Conservation (phyloP, 192 early-diverging fungal genomes). For the Gonapodya prolifera region DNA sequence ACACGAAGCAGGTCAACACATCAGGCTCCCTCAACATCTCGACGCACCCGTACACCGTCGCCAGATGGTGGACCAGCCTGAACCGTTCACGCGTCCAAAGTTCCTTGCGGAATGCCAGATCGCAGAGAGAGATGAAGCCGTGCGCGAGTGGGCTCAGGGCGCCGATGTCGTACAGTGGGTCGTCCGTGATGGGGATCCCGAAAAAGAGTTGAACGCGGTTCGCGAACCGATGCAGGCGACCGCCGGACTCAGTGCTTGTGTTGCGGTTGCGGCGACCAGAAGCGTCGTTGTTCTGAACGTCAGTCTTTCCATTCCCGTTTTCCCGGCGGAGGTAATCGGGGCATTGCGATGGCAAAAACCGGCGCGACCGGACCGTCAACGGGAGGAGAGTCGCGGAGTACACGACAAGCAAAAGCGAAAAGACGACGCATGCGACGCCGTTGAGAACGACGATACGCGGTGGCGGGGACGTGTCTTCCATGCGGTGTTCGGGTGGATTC, state of each 20-base stretch:
- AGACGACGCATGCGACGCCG: not conserved
- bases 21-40: not conserved
- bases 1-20: not conserved
- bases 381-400: not conserved
- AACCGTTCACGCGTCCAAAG: not conserved
- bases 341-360: not conserved
- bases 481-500: no score
- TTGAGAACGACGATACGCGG: not conserved
- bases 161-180: not conserved
- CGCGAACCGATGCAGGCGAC: not conserved
- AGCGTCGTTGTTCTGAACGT: not conserved
- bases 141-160: not conserved
- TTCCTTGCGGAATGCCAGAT: not conserved
- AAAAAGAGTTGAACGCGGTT: not conserved
- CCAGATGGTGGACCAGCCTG: not conserved
- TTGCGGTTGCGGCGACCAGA: no score
- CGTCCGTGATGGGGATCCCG: not conserved
- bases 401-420: not conserved
- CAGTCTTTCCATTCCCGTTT: no score
- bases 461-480: no score
- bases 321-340: no score
- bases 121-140: not conserved
- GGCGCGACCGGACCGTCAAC: not conserved
- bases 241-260: not conserved
- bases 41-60: not conserved